Base-by-base conservation (phyloP, 2,329 filamentous ascomycete genomes). In the Juglanconis oblonga region DNA sequence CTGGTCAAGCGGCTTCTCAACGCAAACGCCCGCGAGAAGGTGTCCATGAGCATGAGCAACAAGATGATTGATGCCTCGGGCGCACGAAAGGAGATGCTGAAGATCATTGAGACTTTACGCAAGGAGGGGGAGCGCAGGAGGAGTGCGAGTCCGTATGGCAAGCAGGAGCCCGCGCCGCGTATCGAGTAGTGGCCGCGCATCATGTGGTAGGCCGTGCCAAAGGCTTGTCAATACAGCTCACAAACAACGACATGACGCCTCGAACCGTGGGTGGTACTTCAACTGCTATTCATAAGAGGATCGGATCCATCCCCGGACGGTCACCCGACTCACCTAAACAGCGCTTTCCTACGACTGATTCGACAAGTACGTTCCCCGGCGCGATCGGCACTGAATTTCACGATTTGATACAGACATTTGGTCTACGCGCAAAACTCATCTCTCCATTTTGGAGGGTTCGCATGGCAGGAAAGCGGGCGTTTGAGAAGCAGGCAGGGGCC, bases 31-130 rank as follows among this genome's bases (percentile, higher is more conserved):
- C 85, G 86, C 64, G 87, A 94, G 73, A 97, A 96, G 76, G 89
- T 98, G 11, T 93, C 87, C 64, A 98, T 99, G 95, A 95, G 90
- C 70, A 89, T 98, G 84, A 87, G 84, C 5, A 91, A 90, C 31
- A 92, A 92, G 72, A 84, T 89, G 69, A 87, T 98, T 54, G 91
- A 97, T 76, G 91, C 92, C 4, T 77, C 79, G 48, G 87, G 88
- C 5, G 92, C 90, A 1, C 81, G 95, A 56, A 96, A 96, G 74
- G 91, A 97, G 73, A 98, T 99, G 86, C 75, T 96, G 65, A 87
- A 86, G 70, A 93, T 95, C 42, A 96, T 98, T 65, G 92, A 97
- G 68, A 87, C 82, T 40, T 84, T 96, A 69, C 86, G 92, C 62
- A 92, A 92, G 73, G 93, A 97, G 73, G 94, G 91, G 29, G 91